Conservation (phyloP, 345 rosid species). For the Salix viminalis region DNA sequence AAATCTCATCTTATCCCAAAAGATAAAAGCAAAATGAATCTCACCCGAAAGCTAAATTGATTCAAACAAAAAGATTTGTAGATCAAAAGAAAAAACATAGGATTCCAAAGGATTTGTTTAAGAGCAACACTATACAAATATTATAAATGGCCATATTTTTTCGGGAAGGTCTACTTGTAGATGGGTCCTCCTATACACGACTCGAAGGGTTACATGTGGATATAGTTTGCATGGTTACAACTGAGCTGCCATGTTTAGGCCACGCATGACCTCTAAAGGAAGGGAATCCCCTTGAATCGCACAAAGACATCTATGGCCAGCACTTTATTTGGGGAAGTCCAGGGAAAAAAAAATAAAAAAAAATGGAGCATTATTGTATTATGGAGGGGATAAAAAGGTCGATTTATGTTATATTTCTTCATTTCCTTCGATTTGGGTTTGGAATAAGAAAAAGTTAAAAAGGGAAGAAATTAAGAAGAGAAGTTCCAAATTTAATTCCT, state of each 20-base stretch:
- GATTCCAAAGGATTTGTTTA: conserved; percentile 37
- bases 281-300: conserved; percentile 8
- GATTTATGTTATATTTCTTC: conserved; percentile 14
- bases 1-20: conserved; percentile 47
- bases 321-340: background rate
- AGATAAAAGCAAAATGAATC: conserved; percentile 42
- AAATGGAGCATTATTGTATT: too few relatives aligned
- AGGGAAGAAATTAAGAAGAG: conserved; percentile 19
- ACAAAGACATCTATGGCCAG: conserved; percentile 12
- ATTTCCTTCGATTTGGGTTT: conserved; percentile 49
- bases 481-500: conserved; percentile 35
- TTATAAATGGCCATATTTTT: background rate
- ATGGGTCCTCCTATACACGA: conserved; percentile 14
- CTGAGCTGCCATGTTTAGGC: conserved; percentile 15
- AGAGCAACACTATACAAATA: background rate
- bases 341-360: background rate
- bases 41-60: conserved; percentile 36
- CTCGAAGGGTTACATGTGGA: background rate
- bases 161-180: conserved; percentile 1
- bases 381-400: conserved; percentile 24
- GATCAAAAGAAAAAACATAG: conserved; percentile 35
- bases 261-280: conserved; percentile 19
- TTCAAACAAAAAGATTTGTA: conserved; percentile 23
- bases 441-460: conserved; percentile 41
- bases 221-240: conserved; percentile 19